Evolutionary conservation across 148 eudicot genomes (phyloP), one percentile per base, ranked within the genome.

Genomic region (Suaeda aralocaspica): DNA sequence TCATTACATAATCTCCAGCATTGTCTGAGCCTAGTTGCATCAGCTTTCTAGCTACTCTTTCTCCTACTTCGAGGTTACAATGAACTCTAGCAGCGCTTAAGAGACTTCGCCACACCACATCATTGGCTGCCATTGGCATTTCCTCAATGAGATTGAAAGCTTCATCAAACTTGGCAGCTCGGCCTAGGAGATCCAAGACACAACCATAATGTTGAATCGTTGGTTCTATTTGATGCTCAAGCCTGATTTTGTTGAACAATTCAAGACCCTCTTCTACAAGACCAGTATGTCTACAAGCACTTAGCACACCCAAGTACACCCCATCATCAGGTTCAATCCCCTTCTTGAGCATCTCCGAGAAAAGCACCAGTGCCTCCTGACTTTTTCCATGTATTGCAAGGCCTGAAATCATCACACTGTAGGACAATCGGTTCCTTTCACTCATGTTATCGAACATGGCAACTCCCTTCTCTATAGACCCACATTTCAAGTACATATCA

Each of bases 401-500:
- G 64, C 92, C 92, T 25, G 92, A 85, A 11, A 88, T 83, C 59
- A 83, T 72, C 12, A 84, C 89, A 72, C 80, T 80, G 68, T 83
- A 88, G 22, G 85, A 78, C 69, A 75, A 75, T n/a, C 41, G 68
- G 68, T 85, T 88, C 61, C 77, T 88, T 42, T 52, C 28, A 28
- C 44, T 68, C 89, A 85, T 85, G 48, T 71, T 75, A 15, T 71
- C 18, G 44, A 85, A 88, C 2, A 88, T 21, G 33, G 28, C 64
- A 71, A 76, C 73, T 22, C 86, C 92, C 74, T 80, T 80, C 28
- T 80, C 79, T 6, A 84, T n/a, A 52, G 57, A 76, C 60, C 92
- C 92, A 70, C 89, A 83, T 72, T 86, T 82, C 19, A 83, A 62
- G 67, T 88, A 88, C 89, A 88, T 85, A 76, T 88, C 92, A 25